phyloP scores from a whole-genome alignment of 2,329 filamentous ascomycete genomes.

The Fusarium sp. region DNA sequence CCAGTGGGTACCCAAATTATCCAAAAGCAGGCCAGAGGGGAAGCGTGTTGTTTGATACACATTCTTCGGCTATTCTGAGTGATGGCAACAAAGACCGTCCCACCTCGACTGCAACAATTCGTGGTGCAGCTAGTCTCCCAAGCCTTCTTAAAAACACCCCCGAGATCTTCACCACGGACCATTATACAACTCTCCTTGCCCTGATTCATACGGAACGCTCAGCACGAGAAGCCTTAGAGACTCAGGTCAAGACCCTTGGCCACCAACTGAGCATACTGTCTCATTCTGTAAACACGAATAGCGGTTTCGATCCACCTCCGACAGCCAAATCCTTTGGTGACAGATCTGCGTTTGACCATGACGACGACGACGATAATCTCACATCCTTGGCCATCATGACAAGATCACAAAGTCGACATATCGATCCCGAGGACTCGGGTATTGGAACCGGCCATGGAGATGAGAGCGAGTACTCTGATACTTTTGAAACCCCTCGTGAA shows the following conservation, averaged over 20 bases:
- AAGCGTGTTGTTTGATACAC: constrained; percentile 55
- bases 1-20: constrained; percentile 49
- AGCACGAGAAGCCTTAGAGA: constrained; percentile 66
- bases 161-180: constrained; percentile 55
- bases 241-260: constrained; percentile 65
- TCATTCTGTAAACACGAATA: constrained; percentile 47
- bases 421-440: constrained; percentile 52
- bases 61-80: constrained; percentile 3
- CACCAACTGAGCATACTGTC: constrained; percentile 62
- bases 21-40: constrained; percentile 53
- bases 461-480: constrained; percentile 59
- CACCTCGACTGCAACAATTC: constrained; percentile 60
- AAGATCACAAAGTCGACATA: constrained; percentile 31
- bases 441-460: constrained; percentile 53
- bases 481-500: constrained; percentile 65
- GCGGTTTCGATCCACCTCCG: constrained; percentile 48
- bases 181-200: constrained; percentile 62
- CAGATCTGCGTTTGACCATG: constrained; percentile 57
- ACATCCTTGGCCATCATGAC: constrained; percentile 31
- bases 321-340: constrained; percentile 53
- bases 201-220: constrained; percentile 69
- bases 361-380: constrained; percentile 55
- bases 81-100: constrained; percentile 49
- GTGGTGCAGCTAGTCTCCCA: constrained; percentile 60
- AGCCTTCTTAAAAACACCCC: constrained; percentile 50